These are phyloP conservation scores for Serendipita sp. DNA, from an alignment of 768 basidiomycete species.

Conservation along the genomic window DNA sequence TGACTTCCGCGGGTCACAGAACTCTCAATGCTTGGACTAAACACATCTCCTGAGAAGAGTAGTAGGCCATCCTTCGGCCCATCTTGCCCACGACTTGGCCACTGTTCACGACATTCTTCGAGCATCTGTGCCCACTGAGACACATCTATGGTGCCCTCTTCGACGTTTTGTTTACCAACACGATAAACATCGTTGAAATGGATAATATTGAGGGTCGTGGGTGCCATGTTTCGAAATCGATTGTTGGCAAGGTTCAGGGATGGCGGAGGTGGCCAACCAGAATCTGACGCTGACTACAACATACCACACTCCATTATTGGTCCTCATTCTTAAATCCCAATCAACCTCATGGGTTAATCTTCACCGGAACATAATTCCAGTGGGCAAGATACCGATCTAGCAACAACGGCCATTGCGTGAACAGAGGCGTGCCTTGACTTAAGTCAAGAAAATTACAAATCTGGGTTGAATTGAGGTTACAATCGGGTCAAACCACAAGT, in stretches of 20 bases:
- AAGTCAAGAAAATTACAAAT: too few relatives aligned
- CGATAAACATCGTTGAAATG: conserved; percentile 77
- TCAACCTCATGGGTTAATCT: too few relatives aligned
- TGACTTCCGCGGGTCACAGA: conserved; percentile 79
- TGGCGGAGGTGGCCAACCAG: background rate
- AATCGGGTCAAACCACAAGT: too few relatives aligned
- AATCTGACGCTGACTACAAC: too few relatives aligned
- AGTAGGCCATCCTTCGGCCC: conserved; percentile 53
- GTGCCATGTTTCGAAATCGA: background rate
- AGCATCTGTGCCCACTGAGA: conserved; percentile 69
- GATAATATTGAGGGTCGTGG: conserved; percentile 21
- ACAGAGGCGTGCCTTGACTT: too few relatives aligned
- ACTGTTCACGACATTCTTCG: conserved; percentile 40
- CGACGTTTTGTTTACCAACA: conserved; percentile 55
- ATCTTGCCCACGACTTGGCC: conserved; percentile 28
- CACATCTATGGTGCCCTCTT: conserved; percentile 58
- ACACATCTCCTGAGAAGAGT: conserved; percentile 80
- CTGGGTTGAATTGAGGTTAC: too few relatives aligned
- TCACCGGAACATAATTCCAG: too few relatives aligned
- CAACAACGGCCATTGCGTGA: too few relatives aligned
- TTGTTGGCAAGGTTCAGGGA: background rate
- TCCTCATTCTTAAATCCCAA: too few relatives aligned
- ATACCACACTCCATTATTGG: too few relatives aligned
- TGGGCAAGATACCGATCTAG: too few relatives aligned
- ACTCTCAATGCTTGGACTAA: conserved; percentile 74